Conservation (phyloP, 352 stramenopile species). For the Pythium sp. region DNA sequence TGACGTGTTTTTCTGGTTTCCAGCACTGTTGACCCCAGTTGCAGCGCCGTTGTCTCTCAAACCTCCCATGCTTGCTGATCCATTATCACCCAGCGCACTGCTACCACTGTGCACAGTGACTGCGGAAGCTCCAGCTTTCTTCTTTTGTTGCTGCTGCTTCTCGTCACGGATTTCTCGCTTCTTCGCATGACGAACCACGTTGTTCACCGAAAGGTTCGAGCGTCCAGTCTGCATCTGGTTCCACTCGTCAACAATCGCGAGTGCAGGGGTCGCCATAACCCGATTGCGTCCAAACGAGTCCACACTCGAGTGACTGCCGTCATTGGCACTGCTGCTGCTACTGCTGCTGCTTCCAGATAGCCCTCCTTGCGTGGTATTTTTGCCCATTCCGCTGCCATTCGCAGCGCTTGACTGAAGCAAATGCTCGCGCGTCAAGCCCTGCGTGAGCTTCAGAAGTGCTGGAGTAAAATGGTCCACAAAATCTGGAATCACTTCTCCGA, state of each 20-base stretch:
- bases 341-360: constrained; percentile 4
- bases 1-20: constrained; percentile 18
- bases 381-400: constrained; percentile 13
- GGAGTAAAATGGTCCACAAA: constrained; percentile 80
- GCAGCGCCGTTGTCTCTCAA: constrained; percentile 23
- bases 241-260: constrained; percentile 85
- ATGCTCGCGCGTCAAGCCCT: constrained; percentile 83
- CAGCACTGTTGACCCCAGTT: background rate
- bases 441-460: constrained; percentile 76
- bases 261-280: constrained; percentile 85
- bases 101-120: background rate
- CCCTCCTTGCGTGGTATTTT: background rate
- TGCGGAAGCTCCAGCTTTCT: constrained; percentile 28
- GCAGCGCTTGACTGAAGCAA: constrained; percentile 53
- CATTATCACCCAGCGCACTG: constrained; percentile 19
- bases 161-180: constrained; percentile 52
- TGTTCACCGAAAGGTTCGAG: constrained; percentile 81
- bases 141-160: constrained; percentile 71
- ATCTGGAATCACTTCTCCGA: constrained; percentile 57
- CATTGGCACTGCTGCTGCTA: constrained; percentile 26
- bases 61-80: constrained; percentile 8
- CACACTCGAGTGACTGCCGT: constrained; percentile 39
- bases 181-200: constrained; percentile 62
- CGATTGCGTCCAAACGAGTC: constrained; percentile 79
- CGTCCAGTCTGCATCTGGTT: constrained; percentile 64